Conservation (phyloP, 176 grass and related monocot genomes). For the Musa schizocarpa region DNA sequence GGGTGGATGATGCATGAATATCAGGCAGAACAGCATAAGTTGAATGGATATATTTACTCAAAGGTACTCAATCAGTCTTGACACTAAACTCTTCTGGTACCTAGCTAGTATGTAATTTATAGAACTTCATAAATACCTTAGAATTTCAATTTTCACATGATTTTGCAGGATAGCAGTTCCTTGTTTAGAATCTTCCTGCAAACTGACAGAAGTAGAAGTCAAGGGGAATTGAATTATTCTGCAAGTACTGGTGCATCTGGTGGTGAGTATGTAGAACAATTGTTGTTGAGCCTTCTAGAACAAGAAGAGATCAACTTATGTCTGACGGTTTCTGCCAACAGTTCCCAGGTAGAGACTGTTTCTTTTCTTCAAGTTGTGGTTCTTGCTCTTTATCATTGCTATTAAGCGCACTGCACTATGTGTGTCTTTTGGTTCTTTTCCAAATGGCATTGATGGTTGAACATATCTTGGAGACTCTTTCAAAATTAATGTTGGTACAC, state of each 20-base stretch:
- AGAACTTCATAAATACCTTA: slow-evolving; percentile 1
- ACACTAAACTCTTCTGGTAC: background rate
- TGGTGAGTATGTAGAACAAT: slow-evolving; percentile 14
- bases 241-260: slow-evolving; percentile 7
- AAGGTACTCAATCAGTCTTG: slow-evolving; percentile 20
- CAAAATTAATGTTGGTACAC: too few relatives aligned
- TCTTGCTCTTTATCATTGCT: background rate
- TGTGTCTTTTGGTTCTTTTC: background rate
- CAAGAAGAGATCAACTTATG: slow-evolving; percentile 20
- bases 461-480: too few relatives aligned
- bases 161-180: slow-evolving; percentile 46
- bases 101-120: background rate
- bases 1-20: slow-evolving; percentile 50
- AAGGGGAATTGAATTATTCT: slow-evolving; percentile 21
- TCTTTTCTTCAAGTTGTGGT: background rate
- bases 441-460: too few relatives aligned
- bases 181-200: slow-evolving; percentile 48
- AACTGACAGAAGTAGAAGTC: slow-evolving; percentile 12
- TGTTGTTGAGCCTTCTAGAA: slow-evolving; percentile 25
- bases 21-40: slow-evolving; percentile 20
- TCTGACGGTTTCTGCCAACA: slow-evolving; percentile 1
- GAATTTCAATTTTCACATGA: slow-evolving; percentile 4
- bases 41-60: slow-evolving; percentile 19
- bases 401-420: background rate
- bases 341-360: slow-evolving; percentile 25